phyloP scores from a whole-genome alignment of 2,329 filamentous ascomycete genomes.

The Teratosphaeria zuluensis region DNA sequence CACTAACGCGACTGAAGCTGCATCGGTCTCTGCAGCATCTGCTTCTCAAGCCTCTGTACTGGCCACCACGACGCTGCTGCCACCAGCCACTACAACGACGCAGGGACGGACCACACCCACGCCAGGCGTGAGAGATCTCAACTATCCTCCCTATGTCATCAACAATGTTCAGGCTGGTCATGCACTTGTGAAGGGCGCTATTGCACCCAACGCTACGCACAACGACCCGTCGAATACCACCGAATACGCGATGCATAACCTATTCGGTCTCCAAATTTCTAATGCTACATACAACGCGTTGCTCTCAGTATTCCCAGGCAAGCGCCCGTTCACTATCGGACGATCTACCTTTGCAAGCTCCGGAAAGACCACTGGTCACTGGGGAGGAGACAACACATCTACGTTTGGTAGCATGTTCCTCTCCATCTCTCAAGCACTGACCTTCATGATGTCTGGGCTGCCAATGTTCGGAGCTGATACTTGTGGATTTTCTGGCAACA shows the following conservation, averaged over 20 bases:
- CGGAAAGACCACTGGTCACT: slow-evolving; percentile 15
- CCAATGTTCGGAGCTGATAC: slow-evolving; percentile 22
- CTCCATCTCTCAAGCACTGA: slow-evolving; percentile 17
- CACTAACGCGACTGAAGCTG: slow-evolving; percentile 59
- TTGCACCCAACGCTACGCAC: slow-evolving; percentile 14
- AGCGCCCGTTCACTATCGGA: slow-evolving; percentile 19
- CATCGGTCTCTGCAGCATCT: slow-evolving; percentile 46
- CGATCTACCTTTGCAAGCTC: slow-evolving; percentile 16
- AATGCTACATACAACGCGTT: slow-evolving; percentile 19
- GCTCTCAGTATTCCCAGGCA: slow-evolving; percentile 14
- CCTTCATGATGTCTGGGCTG: slow-evolving; percentile 12
- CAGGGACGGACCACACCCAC: slow-evolving; percentile 14
- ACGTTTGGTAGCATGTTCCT: slow-evolving; percentile 19
- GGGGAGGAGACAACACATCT: slow-evolving; percentile 21
- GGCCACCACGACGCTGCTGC: slow-evolving; percentile 11
- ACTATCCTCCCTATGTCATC: slow-evolving; percentile 24
- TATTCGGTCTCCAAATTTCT: slow-evolving; percentile 15
- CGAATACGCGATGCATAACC: slow-evolving; percentile 16
- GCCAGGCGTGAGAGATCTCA: slow-evolving; percentile 20
- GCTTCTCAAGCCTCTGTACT: slow-evolving; percentile 37
- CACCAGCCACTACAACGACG: slow-evolving; percentile 7
- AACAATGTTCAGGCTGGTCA: slow-evolving; percentile 18
- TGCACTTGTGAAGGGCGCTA: slow-evolving; percentile 9
- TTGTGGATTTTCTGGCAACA: slow-evolving; percentile 21
- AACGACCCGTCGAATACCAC: slow-evolving; percentile 15